A percentile compares a stretch with the other conserved stretches of the same genome.
Conservation (phyloP, 2,329 filamentous ascomycete genomes). For the Penicillium concentricum region DNA sequence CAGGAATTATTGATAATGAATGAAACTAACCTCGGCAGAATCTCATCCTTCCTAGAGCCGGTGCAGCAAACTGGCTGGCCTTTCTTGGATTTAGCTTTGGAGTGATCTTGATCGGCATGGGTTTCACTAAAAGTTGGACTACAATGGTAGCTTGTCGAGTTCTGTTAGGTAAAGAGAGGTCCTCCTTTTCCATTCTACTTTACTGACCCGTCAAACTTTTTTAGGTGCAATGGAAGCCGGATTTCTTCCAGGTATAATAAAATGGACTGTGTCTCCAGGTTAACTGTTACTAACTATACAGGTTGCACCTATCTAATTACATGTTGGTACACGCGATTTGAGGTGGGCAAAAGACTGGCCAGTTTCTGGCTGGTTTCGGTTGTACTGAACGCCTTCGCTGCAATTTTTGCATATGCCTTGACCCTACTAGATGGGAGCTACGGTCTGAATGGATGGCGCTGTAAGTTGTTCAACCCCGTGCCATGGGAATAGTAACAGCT, state of each 20-base stretch:
- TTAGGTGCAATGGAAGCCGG: background rate
- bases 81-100: constrained; percentile 29
- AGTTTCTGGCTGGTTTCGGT: constrained; percentile 24
- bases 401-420: constrained; percentile 41
- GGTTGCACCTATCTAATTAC: constrained; percentile 37
- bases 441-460: constrained; percentile 33
- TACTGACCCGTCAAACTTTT: background rate
- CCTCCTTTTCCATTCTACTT: background rate
- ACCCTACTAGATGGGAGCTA: constrained; percentile 26
- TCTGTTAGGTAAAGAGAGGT: constrained; percentile 16
- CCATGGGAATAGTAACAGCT: background rate
- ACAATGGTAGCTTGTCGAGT: constrained; percentile 33
- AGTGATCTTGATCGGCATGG: constrained; percentile 30
- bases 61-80: constrained; percentile 28
- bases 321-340: constrained; percentile 40
- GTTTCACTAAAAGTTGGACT: constrained; percentile 32
- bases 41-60: constrained; percentile 27
- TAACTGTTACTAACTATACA: constrained; percentile 31
- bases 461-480: background rate
- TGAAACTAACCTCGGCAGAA: constrained; percentile 13
- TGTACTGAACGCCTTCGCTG: constrained; percentile 27
- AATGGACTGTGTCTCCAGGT: constrained; percentile 21
- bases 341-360: constrained; percentile 32
- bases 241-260: background rate
- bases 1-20: background rate